phyloP scores from a whole-genome alignment of 2,329 filamentous ascomycete genomes.

The Pestalotiopsis sp. region DNA sequence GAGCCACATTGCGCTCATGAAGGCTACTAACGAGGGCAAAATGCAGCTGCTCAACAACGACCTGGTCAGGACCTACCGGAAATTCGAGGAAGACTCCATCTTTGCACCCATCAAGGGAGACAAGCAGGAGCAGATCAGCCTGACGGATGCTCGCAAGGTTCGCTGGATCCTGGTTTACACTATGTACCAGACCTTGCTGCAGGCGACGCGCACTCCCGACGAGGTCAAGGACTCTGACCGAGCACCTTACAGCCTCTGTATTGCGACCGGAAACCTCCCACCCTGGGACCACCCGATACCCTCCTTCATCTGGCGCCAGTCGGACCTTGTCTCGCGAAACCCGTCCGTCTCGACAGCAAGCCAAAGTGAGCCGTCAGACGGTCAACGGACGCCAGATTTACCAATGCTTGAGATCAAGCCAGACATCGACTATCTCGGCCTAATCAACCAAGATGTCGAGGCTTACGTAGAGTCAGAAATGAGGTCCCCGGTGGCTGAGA shows the following conservation, averaged over 20 bases:
- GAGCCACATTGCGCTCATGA: conserved; percentile 54
- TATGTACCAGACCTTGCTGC: conserved; percentile 71
- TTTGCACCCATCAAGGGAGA: conserved; percentile 54
- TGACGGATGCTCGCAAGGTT: conserved; percentile 73
- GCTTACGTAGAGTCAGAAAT: conserved; percentile 4
- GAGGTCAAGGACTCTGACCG: conserved; percentile 61
- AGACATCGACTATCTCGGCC: conserved; percentile 58
- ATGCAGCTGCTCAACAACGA: conserved; percentile 43
- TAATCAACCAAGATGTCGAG: conserved; percentile 37
- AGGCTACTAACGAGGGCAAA: conserved; percentile 49
- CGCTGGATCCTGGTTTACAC: conserved; percentile 79
- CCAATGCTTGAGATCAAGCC: conserved; percentile 48
- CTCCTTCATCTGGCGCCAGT: conserved; percentile 31
- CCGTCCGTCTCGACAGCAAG: conserved; percentile 17
- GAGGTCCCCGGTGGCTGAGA: background rate
- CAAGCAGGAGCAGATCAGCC: conserved; percentile 57
- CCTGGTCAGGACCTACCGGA: conserved; percentile 69
- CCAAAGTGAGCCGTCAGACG: conserved; percentile 11
- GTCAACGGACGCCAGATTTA: conserved; percentile 13
- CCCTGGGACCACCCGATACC: conserved; percentile 43
- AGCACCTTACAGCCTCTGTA: conserved; percentile 59
- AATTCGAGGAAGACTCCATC: conserved; percentile 67
- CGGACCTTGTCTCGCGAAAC: conserved; percentile 24
- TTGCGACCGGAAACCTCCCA: conserved; percentile 44
- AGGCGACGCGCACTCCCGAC: conserved; percentile 61